phyloP scores from a whole-genome alignment of 2,329 filamentous ascomycete genomes.

The Calonectria hawksworthii region DNA sequence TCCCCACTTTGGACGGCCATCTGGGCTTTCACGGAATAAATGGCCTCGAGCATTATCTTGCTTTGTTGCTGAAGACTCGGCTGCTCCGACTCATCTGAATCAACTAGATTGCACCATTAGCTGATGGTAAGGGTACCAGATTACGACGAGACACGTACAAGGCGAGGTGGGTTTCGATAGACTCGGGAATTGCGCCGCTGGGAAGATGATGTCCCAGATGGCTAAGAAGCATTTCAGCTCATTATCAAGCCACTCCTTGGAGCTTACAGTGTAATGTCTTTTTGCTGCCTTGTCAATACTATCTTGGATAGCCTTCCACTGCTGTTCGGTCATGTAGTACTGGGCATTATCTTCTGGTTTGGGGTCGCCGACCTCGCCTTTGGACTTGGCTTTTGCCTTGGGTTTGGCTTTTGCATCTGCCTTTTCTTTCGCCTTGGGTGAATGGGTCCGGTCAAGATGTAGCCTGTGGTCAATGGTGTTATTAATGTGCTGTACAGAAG shows the following conservation, averaged over 20 bases:
- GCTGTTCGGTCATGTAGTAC: background rate
- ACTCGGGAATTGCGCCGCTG: background rate
- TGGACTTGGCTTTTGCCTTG: background rate
- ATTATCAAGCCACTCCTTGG: background rate
- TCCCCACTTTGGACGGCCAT: background rate
- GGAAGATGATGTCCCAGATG: constrained; percentile 5
- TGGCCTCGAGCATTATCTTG: background rate
- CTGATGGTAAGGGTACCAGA: background rate
- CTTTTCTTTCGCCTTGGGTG: background rate
- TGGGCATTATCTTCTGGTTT: background rate
- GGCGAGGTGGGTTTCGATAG: background rate
- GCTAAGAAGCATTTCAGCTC: background rate
- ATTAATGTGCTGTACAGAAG: no score
- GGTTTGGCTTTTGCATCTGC: no score
- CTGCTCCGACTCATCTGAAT: background rate
- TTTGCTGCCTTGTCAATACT: background rate
- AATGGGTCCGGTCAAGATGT: background rate
- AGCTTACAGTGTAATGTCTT: background rate
- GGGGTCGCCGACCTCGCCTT: background rate
- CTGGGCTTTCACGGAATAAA: background rate
- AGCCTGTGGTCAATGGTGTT: background rate
- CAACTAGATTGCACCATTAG: background rate
- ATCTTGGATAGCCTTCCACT: background rate
- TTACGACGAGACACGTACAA: no score
- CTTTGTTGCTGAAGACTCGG: background rate